Percentiles rank a stretch among this genome's conserved stretches.
These are phyloP conservation scores for Microstroma glucosiphilum DNA, from an alignment of 1,284 basidiomycete species.

Conservation along the genomic window DNA sequence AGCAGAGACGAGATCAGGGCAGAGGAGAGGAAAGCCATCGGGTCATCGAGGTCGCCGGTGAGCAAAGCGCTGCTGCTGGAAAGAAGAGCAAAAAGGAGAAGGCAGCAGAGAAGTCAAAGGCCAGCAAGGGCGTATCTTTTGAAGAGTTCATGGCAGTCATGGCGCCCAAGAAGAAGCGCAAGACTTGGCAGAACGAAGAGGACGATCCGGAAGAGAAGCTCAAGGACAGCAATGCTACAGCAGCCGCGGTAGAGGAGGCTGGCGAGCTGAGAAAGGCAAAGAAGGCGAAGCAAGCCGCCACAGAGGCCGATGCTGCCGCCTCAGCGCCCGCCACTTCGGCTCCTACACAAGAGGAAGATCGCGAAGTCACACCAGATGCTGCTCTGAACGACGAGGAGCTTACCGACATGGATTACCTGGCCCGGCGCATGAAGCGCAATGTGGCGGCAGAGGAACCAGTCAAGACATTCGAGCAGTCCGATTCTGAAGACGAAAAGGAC, in stretches of 20 bases:
- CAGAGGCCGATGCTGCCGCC: slow-evolving; percentile 9
- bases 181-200: slow-evolving; percentile 47
- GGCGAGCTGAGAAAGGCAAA: slow-evolving; percentile 19
- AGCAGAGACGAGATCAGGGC: slow-evolving; percentile 17
- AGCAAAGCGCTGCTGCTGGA: neutral
- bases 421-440: slow-evolving; percentile 50
- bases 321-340: neutral
- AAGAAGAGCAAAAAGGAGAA: slow-evolving; percentile 9
- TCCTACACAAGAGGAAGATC: slow-evolving; percentile 14
- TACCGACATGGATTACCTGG: slow-evolving; percentile 52
- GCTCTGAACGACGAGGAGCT: slow-evolving; percentile 37
- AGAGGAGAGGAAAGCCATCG: slow-evolving; percentile 12
- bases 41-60: slow-evolving; percentile 10
- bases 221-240: neutral
- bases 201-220: slow-evolving; percentile 18
- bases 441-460: slow-evolving; percentile 31
- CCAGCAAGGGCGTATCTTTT: slow-evolving; percentile 34
- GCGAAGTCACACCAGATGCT: slow-evolving; percentile 16
- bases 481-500: slow-evolving; percentile 23
- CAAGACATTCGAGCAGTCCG: slow-evolving; percentile 40
- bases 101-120: slow-evolving; percentile 14
- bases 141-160: slow-evolving; percentile 48
- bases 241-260: slow-evolving; percentile 18
- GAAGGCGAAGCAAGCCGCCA: slow-evolving; percentile 13
- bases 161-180: slow-evolving; percentile 43